Evolutionary conservation across 1,284 basidiomycete species (phyloP), one percentile per base, ranked within the genome.

Genomic region (Wolfiporia cocos): DNA sequence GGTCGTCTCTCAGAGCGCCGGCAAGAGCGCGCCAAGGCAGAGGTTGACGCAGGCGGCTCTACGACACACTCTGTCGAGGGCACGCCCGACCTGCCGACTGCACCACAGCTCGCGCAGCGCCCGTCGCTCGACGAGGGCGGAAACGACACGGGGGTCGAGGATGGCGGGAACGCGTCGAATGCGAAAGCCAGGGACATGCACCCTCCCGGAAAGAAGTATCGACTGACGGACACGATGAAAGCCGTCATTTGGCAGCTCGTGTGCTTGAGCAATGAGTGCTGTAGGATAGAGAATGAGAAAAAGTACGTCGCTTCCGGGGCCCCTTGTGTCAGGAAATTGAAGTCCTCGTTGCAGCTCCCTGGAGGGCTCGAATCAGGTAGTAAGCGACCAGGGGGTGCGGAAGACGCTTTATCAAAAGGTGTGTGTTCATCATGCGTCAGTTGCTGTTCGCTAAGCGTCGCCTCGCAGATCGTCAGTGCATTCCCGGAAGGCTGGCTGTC

Each of bases 221-320:
- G 81, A 12, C 62, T 89, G 64, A 86, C 81, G 38, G 86, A 90
- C 48, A 61, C 63, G 50, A 87, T 90, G 81, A 85, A 86, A 69
- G 63, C 61, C 22, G 74, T 78, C 37, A 76, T 88, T 49, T 90
- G 86, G 86, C 76, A 84, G 61, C 67, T 89, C 6, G 86, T 90
- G 33, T 69, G 79, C 54, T 58, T 90, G 47, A 87, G 84, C 58
- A 89, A 89, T 54, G 86, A 89, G 64, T 78, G 78, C 43, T 86
- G 81, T 62, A 64, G 83, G 52, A 63, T 90, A 59, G 85, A 87
- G 66, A 88, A 89, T 55, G 84, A 88, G 74, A 88, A 87, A 63
- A 86, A 86, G 85, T 88, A 56, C 23, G 83, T 73, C 7, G 28
- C 10, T 18, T 17, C 14, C 18, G 18, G 21, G 10, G 7, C 30